These are phyloP conservation scores for Suhomyces anneliseae DNA, from an alignment of 1,139 yeast genomes.

Conservation along the genomic window DNA sequence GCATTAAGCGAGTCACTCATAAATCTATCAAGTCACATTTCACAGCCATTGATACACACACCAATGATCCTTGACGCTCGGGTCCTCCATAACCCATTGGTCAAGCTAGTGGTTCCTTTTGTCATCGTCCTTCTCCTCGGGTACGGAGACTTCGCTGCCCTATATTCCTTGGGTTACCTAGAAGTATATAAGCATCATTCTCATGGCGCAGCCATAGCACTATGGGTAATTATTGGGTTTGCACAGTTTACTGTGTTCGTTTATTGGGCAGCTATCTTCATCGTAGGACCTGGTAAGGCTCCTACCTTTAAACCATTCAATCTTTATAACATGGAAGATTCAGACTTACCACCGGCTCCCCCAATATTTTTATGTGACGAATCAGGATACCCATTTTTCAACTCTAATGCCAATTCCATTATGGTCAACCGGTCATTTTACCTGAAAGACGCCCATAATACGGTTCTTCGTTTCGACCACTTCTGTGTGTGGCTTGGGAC, in stretches of 20 bases:
- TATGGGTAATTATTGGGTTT: conserved; percentile 36
- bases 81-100: conserved; percentile 12
- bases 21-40: background rate
- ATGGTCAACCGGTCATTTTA: conserved; percentile 58
- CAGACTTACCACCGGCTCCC: conserved; percentile 38
- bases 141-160: conserved; percentile 33
- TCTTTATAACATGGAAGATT: conserved; percentile 18
- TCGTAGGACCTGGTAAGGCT: conserved; percentile 37
- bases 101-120: conserved; percentile 23
- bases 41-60: no score
- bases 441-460: conserved; percentile 44
- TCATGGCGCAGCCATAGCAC: conserved; percentile 31
- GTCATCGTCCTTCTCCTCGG: conserved; percentile 26
- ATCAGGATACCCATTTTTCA: conserved; percentile 63
- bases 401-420: conserved; percentile 53
- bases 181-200: conserved; percentile 35
- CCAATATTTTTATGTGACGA: conserved; percentile 55
- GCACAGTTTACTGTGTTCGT: conserved; percentile 24
- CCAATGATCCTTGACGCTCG: conserved; percentile 14
- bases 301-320: conserved; percentile 29
- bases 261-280: conserved; percentile 34
- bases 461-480: conserved; percentile 65
- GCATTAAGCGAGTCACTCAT: background rate
- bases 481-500: conserved; percentile 65
- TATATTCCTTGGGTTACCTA: conserved; percentile 38